A percentile compares a stretch with the other conserved stretches of the same genome.
These are phyloP conservation scores for Penicillium crustosum DNA, from an alignment of 2,329 filamentous ascomycete species.

Conservation along the genomic window DNA sequence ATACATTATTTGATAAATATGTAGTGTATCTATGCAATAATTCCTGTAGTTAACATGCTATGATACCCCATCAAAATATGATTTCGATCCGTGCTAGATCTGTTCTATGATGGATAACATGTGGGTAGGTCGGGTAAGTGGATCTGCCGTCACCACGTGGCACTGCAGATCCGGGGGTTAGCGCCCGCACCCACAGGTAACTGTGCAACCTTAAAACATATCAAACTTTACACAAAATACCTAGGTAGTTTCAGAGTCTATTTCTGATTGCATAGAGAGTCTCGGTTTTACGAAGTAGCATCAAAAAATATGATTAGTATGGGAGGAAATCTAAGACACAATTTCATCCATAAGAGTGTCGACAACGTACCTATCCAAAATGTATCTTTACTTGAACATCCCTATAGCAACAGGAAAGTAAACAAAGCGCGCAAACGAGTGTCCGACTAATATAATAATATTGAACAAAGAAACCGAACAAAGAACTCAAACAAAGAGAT, in stretches of 20 bases:
- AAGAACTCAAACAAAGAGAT: neutral
- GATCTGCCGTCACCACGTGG: neutral
- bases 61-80: neutral
- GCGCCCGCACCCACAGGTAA: neutral
- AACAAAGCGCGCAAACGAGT: neutral
- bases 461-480: neutral
- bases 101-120: neutral
- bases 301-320: neutral
- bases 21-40: neutral
- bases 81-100: neutral
- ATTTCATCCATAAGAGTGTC: neutral
- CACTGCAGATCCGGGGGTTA: conserved; percentile 3
- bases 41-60: neutral
- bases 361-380: neutral
- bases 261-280: neutral
- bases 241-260: no score
- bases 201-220: conserved; percentile 4
- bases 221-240: neutral
- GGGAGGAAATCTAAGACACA: neutral
- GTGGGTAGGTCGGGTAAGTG: neutral
- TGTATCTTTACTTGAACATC: neutral
- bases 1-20: neutral
- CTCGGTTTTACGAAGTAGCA: neutral
- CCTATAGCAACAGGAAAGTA: neutral
- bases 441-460: neutral